Percentiles rank a stretch among this genome's conserved stretches.
phyloP scores from a whole-genome alignment of 345 rosid species.

The Syzygium oleosum region DNA sequence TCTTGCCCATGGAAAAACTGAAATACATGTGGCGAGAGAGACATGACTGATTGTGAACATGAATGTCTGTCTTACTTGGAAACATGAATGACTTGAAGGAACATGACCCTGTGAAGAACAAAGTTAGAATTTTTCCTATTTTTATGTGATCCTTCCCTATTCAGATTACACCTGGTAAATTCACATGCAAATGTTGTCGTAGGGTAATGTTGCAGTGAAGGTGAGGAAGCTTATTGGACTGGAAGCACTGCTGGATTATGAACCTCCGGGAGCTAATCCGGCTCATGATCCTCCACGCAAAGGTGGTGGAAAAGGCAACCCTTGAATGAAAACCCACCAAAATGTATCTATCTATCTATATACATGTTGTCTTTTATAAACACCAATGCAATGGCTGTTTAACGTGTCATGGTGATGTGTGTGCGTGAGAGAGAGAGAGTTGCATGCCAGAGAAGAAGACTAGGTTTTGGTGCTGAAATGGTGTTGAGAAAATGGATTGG shows the following conservation, averaged over 20 bases:
- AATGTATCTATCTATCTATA: neutral
- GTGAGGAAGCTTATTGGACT: conserved; percentile 4
- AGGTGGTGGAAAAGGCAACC: conserved; percentile 4
- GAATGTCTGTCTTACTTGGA: neutral
- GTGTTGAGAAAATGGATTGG: neutral
- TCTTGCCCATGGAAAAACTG: neutral
- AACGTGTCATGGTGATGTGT: neutral
- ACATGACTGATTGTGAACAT: neutral
- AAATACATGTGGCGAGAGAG: neutral
- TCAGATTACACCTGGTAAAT: neutral
- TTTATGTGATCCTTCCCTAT: neutral
- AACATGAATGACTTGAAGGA: neutral
- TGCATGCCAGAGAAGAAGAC: neutral
- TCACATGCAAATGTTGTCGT: neutral
- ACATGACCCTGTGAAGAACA: neutral
- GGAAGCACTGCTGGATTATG: conserved; percentile 6
- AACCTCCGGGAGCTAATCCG: conserved; percentile 12
- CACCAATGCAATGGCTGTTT: neutral
- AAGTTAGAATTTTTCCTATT: neutral
- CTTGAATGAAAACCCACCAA: neutral
- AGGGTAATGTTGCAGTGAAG: neutral
- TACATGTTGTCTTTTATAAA: neutral
- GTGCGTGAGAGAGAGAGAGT: neutral
- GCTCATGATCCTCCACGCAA: conserved; percentile 6
- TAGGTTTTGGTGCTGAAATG: neutral